phyloP scores from a whole-genome alignment of 2,329 filamentous ascomycete genomes.

The Nemania bipapillata region DNA sequence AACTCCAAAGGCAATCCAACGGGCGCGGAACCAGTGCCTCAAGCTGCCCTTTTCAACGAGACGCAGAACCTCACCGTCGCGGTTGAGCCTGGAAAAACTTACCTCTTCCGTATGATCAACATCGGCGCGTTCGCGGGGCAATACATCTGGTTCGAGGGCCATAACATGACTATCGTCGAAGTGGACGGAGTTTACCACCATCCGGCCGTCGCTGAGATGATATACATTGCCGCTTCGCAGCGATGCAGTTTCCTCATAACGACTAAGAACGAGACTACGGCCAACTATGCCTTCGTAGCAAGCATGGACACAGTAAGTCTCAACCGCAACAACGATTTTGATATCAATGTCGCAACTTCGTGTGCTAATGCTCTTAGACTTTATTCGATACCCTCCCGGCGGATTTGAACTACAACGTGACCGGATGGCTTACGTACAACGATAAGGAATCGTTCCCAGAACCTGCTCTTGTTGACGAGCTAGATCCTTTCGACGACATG shows the following conservation, averaged over 20 bases:
- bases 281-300: constrained; percentile 74
- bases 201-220: constrained; percentile 66
- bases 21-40: constrained; percentile 72
- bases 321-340: not conserved
- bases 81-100: constrained; percentile 75
- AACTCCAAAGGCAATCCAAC: constrained; percentile 66
- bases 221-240: constrained; percentile 76
- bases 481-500: constrained; percentile 79
- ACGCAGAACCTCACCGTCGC: constrained; percentile 68
- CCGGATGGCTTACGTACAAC: constrained; percentile 72
- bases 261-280: constrained; percentile 68
- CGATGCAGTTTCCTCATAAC: constrained; percentile 72
- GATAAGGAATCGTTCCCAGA: constrained; percentile 57
- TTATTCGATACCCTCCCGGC: constrained; percentile 76
- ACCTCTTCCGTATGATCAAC: constrained; percentile 77
- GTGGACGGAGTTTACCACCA: constrained; percentile 78
- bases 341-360: not conserved
- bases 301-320: constrained; percentile 73
- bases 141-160: constrained; percentile 74
- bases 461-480: constrained; percentile 67
- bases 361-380: constrained; percentile 55
- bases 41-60: constrained; percentile 77
- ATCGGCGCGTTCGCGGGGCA: constrained; percentile 76
- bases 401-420: constrained; percentile 74
- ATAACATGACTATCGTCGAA: constrained; percentile 75